phyloP scores from a whole-genome alignment of 192 early-diverging fungal species.

The Umbelopsis ramanniana region DNA sequence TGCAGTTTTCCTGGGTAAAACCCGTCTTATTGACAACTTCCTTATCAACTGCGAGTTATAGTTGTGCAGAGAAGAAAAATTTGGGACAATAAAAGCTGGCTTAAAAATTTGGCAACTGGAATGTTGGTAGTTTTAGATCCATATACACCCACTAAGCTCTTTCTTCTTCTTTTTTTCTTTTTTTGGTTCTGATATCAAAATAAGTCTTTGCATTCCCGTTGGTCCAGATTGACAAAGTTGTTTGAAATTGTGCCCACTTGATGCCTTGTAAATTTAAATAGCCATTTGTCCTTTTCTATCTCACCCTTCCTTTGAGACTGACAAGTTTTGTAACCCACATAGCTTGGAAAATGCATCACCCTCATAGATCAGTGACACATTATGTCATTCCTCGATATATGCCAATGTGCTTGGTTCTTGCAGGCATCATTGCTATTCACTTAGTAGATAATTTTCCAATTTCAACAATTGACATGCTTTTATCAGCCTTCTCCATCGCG shows the following conservation, averaged over 20 bases:
- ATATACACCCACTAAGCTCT: neutral
- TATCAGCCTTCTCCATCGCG: neutral
- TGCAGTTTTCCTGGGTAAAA: slow-evolving; percentile 84
- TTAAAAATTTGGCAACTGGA: slow-evolving; percentile 15
- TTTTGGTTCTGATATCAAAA: neutral
- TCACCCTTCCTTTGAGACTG: neutral
- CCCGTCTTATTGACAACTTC: slow-evolving; percentile 94
- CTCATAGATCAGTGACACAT: slow-evolving; percentile 11
- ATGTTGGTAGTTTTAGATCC: neutral
- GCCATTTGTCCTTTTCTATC: neutral
- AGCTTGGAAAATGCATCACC: neutral
- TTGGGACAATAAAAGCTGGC: neutral
- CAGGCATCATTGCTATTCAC: slow-evolving; percentile 14
- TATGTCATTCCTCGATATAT: slow-evolving; percentile 15
- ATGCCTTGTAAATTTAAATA: neutral
- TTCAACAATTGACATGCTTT: neutral
- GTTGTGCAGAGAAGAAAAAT: neutral
- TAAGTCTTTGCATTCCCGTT: slow-evolving; percentile 14
- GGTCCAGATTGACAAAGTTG: slow-evolving; percentile 4
- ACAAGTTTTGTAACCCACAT: neutral
- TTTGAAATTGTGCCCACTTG: slow-evolving; percentile 1
- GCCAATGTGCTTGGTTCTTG: slow-evolving; percentile 20
- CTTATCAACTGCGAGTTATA: slow-evolving; percentile 50
- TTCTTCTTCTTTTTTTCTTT: too few species aligned
- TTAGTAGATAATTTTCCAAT: slow-evolving; percentile 15